Percentiles rank a stretch among this genome's conserved stretches.
Evolutionary conservation across 805 yeast genomes (phyloP).

Genomic region (Vanderwaltozyma polyspora): DNA sequence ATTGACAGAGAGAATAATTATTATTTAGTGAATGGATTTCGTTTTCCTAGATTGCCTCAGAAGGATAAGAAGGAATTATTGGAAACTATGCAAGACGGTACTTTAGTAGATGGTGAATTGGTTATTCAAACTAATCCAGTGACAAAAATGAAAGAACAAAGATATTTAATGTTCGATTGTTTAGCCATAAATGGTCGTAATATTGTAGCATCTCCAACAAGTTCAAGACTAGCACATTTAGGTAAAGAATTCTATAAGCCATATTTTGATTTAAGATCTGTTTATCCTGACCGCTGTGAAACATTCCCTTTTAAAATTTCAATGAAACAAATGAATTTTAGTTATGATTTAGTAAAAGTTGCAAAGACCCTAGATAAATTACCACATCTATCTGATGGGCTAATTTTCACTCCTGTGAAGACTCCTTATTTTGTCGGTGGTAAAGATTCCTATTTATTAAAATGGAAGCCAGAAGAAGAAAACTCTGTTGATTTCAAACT

Average conservation of each 20-base stretch:
- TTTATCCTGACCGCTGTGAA: slow-evolving; percentile 62
- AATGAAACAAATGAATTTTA: slow-evolving; percentile 77
- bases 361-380: slow-evolving; percentile 58
- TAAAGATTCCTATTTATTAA: slow-evolving; percentile 73
- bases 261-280: slow-evolving; percentile 54
- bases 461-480: slow-evolving; percentile 97
- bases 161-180: slow-evolving; percentile 86
- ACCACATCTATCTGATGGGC: slow-evolving; percentile 87
- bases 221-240: slow-evolving; percentile 78
- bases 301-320: slow-evolving; percentile 77
- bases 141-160: slow-evolving; percentile 49
- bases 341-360: slow-evolving; percentile 68
- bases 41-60: slow-evolving; percentile 53
- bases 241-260: slow-evolving; percentile 76
- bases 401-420: slow-evolving; percentile 83
- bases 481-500: slow-evolving; percentile 85
- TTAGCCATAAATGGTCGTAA: slow-evolving; percentile 69
- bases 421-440: slow-evolving; percentile 74
- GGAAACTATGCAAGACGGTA: slow-evolving; percentile 65
- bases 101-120: slow-evolving; percentile 88
- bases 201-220: slow-evolving; percentile 58
- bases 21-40: slow-evolving; percentile 68
- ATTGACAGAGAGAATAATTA: slow-evolving; percentile 85
- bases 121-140: slow-evolving; percentile 54
- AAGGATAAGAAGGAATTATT: slow-evolving; percentile 24